A percentile compares a stretch with the other conserved stretches of the same genome.
phyloP scores from a whole-genome alignment of 2,329 filamentous ascomycete genomes.

The Epichloe sp. region DNA sequence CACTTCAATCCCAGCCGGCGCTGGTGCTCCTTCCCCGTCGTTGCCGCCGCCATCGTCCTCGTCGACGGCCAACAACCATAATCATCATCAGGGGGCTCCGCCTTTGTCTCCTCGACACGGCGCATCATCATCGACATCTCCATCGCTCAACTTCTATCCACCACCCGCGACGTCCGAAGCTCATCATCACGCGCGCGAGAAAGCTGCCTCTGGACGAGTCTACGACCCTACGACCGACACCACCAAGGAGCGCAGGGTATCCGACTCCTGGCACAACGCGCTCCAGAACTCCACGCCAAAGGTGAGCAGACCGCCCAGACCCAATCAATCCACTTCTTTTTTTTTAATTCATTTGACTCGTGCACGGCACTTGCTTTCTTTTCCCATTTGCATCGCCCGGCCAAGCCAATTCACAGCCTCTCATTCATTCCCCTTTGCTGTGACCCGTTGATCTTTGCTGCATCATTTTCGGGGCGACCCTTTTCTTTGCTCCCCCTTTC shows the following conservation, averaged over 20 bases:
- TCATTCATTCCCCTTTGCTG: background rate
- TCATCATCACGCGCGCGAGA: constrained; percentile 23
- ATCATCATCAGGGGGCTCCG: constrained; percentile 16
- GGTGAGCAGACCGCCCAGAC: constrained; percentile 24
- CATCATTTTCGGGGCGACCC: background rate
- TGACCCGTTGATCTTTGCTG: background rate
- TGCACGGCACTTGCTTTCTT: constrained; percentile 7
- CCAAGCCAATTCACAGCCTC: background rate
- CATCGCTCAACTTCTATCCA: constrained; percentile 11
- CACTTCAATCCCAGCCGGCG: constrained; percentile 12
- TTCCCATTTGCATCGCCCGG: constrained; percentile 1
- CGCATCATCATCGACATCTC: constrained; percentile 15
- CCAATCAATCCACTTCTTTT: constrained; percentile 16
- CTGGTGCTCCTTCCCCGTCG: constrained; percentile 18
- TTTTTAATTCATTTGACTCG: constrained; percentile 8
- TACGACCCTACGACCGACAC: constrained; percentile 42
- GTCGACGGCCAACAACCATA: constrained; percentile 7
- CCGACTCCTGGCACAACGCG: constrained; percentile 35
- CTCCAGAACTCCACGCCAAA: constrained; percentile 31
- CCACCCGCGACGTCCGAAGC: constrained; percentile 5
- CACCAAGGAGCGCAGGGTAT: constrained; percentile 32
- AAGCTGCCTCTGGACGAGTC: constrained; percentile 31
- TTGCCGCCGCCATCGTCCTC: constrained; percentile 16
- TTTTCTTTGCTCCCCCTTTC: background rate
- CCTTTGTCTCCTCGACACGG: constrained; percentile 31